A percentile compares a stretch with the other conserved stretches of the same genome.
Conservation (phyloP, 2,329 filamentous ascomycete genomes). For the Amauroascus niger region DNA sequence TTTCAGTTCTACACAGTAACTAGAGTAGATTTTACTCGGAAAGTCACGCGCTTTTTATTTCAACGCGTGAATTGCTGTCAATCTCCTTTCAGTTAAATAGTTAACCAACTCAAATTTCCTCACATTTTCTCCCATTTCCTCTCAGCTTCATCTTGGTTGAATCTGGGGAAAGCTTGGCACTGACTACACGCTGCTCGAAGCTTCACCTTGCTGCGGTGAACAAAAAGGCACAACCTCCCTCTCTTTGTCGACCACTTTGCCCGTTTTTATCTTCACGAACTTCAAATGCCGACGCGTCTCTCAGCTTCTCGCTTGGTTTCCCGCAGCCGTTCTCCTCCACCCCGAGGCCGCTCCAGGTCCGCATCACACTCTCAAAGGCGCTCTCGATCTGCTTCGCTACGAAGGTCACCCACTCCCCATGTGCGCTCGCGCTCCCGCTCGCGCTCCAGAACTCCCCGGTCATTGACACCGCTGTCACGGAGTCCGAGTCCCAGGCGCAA, state of each 20-base stretch:
- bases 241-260: background rate
- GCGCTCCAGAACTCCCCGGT: slow-evolving; percentile 14
- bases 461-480: slow-evolving; percentile 2
- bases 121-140: background rate
- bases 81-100: too few species aligned
- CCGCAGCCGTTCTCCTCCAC: slow-evolving; percentile 5
- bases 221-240: too few species aligned
- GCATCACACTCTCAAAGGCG: slow-evolving; percentile 9
- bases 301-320: slow-evolving; percentile 1
- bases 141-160: background rate
- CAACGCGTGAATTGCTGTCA: too few species aligned
- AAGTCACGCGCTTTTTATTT: too few species aligned
- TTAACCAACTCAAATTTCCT: too few species aligned
- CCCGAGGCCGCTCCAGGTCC: slow-evolving; percentile 8
- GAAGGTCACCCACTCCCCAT: slow-evolving; percentile 24
- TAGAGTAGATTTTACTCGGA: too few species aligned
- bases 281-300: slow-evolving; percentile 6
- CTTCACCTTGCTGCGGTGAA: background rate
- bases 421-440: slow-evolving; percentile 20
- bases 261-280: too few species aligned
- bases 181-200: background rate
- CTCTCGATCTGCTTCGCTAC: slow-evolving; percentile 21
- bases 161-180: background rate
- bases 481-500: slow-evolving; percentile 17
- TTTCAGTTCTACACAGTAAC: too few species aligned